Percentiles rank a stretch among this genome's conserved stretches.
These are phyloP conservation scores for Bolboschoenus planiculmis DNA, from an alignment of 176 grass and related monocot species.

Conservation along the genomic window DNA sequence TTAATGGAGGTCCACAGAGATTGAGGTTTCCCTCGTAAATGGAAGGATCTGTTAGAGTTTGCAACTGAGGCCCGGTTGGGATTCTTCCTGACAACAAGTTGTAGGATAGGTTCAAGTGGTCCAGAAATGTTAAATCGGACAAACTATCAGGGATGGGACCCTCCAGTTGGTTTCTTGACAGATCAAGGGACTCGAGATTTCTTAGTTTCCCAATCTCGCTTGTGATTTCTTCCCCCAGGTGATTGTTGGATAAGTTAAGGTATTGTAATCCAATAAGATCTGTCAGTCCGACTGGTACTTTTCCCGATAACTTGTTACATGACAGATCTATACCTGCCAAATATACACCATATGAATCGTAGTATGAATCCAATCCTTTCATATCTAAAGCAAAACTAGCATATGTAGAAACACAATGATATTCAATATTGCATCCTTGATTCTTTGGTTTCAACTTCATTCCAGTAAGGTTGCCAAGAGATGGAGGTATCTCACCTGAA, in stretches of 20 bases:
- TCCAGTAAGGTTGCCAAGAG: neutral
- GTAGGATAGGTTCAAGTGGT: neutral
- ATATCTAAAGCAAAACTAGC: neutral
- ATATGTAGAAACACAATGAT: too few species aligned
- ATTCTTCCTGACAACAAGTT: neutral
- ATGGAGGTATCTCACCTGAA: neutral
- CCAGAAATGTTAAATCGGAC: neutral
- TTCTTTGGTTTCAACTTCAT: neutral
- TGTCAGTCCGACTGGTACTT: neutral
- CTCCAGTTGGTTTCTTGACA: neutral
- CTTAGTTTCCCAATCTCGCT: neutral
- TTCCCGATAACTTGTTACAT: neutral
- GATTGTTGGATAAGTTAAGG: neutral
- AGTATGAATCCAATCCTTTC: neutral
- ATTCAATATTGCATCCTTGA: too few species aligned
- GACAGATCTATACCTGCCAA: neutral
- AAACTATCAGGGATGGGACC: neutral
- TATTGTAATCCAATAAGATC: neutral
- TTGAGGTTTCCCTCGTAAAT: neutral
- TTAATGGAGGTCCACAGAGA: neutral
- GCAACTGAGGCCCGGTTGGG: neutral
- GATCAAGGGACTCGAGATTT: neutral
- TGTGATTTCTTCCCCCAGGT: neutral
- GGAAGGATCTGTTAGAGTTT: neutral
- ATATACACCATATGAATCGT: neutral